phyloP scores from a whole-genome alignment of 768 basidiomycete genomes.

The Multifurca ochricompacta region DNA sequence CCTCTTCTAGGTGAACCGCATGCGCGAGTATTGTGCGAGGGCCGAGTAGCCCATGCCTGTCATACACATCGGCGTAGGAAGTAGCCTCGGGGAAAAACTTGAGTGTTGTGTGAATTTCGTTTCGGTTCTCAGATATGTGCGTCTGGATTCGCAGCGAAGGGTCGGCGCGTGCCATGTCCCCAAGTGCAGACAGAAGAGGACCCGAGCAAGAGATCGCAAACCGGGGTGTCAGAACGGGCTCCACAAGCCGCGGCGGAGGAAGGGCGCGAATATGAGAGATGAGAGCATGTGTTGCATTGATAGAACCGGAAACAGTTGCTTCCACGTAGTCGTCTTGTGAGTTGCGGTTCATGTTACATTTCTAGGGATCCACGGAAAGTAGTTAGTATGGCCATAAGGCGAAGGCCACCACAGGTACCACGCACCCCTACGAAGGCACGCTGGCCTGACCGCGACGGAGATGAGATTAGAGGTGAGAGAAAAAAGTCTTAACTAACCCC shows the following conservation, averaged over 20 bases:
- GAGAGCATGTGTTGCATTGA: constrained; percentile 53
- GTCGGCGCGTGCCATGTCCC: constrained; percentile 50
- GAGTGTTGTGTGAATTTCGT: constrained; percentile 62
- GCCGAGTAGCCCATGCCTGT: constrained; percentile 65
- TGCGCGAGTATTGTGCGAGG: constrained; percentile 83
- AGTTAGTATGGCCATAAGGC: not conserved
- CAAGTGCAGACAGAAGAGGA: constrained; percentile 56
- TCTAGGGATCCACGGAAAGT: constrained; percentile 33
- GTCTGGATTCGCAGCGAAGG: constrained; percentile 77
- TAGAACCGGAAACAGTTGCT: constrained; percentile 47
- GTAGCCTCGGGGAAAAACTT: constrained; percentile 54
- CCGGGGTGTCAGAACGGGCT: constrained; percentile 90
- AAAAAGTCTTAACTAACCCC: constrained; percentile 33
- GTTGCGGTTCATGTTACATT: constrained; percentile 87
- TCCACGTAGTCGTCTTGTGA: constrained; percentile 65
- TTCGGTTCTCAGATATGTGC: constrained; percentile 79
- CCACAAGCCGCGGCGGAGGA: constrained; percentile 54
- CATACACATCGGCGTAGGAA: constrained; percentile 79
- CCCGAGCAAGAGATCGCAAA: constrained; percentile 87
- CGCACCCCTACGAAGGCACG: constrained; percentile 80
- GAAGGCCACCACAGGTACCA: constrained; percentile 14
- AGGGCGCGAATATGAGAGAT: constrained; percentile 63
- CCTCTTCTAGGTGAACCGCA: constrained; percentile 67
- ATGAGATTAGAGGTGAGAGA: not conserved
- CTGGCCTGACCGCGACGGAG: constrained; percentile 48